Evolutionary conservation across 169 alveolate genomes (phyloP).

Genomic region (Plasmodium gaboni): DNA sequence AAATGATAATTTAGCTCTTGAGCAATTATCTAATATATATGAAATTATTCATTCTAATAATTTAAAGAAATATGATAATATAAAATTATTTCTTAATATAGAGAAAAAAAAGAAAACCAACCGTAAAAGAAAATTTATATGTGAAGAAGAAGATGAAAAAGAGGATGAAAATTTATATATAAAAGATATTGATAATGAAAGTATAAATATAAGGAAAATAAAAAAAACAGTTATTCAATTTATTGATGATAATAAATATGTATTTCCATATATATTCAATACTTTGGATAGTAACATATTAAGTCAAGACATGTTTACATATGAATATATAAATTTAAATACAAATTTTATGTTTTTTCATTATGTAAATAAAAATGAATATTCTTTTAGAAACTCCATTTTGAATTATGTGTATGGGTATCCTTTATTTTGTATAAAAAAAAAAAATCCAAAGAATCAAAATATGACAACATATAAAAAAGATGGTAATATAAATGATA

Average conservation of each 20-base stretch:
- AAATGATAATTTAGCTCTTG: not conserved
- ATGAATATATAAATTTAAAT: slow-evolving; percentile 24
- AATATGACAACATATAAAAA: not conserved
- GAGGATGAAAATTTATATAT: not conserved
- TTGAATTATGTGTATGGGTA: slow-evolving; percentile 64
- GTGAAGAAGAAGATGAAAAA: slow-evolving; percentile 15
- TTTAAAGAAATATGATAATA: slow-evolving; percentile 30
- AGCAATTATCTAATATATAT: slow-evolving; percentile 9
- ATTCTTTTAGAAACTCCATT: slow-evolving; percentile 57
- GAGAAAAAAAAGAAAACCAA: slow-evolving; percentile 34
- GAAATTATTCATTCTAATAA: slow-evolving; percentile 17
- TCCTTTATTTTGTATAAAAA: slow-evolving; percentile 31
- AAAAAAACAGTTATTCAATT: slow-evolving; percentile 22
- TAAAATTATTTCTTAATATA: slow-evolving; percentile 30
- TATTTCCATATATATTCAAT: slow-evolving; percentile 62
- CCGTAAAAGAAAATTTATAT: slow-evolving; percentile 34
- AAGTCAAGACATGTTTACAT: not conserved
- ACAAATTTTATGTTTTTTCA: slow-evolving; percentile 48
- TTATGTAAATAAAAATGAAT: slow-evolving; percentile 30
- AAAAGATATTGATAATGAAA: not conserved
- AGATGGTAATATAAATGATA: not conserved
- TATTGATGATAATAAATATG: slow-evolving; percentile 68
- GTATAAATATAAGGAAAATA: not conserved
- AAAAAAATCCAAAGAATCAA: not conserved
- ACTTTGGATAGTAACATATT: slow-evolving; percentile 15